Evolutionary conservation across 345 rosid species (phyloP).

Genomic region (Pelargonium nanum): DNA sequence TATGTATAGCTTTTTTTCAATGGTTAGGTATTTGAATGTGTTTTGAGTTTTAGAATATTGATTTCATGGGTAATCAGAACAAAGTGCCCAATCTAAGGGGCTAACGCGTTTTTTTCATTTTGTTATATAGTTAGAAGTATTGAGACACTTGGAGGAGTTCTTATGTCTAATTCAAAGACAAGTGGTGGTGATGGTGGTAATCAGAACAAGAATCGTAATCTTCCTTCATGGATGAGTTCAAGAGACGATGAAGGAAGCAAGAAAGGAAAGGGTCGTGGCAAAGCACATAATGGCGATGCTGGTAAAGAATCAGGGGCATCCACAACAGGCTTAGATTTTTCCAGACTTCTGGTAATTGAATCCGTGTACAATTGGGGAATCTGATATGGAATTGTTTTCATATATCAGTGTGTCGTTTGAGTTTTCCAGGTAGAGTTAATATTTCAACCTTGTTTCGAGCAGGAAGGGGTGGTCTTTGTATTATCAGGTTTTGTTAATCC

Average conservation of each 20-base stretch:
- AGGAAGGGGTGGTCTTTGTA: slow-evolving; percentile 87
- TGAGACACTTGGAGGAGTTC: no score
- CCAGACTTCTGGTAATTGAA: slow-evolving; percentile 52
- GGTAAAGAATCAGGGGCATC: slow-evolving; percentile 8
- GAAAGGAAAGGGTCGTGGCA: slow-evolving; percentile 7
- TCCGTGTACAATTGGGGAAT: neutral
- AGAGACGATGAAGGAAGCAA: slow-evolving; percentile 19
- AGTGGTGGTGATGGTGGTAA: slow-evolving; percentile 14
- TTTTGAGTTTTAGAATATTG: neutral
- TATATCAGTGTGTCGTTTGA: neutral
- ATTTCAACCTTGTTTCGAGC: slow-evolving; percentile 17
- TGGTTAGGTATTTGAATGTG: no score
- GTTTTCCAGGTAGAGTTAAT: slow-evolving; percentile 6
- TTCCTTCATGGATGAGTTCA: slow-evolving; percentile 79
- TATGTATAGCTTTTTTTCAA: no score
- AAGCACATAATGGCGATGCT: no score
- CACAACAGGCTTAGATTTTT: slow-evolving; percentile 23
- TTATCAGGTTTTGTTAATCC: slow-evolving; percentile 88
- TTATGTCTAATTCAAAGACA: slow-evolving; percentile 30
- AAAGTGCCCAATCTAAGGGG: no score
- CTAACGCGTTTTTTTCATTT: no score
- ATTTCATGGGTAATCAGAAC: neutral
- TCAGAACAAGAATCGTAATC: slow-evolving; percentile 43
- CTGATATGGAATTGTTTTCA: neutral
- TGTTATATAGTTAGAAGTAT: no score